Evolutionary conservation across 805 yeast species (phyloP), one percentile per base, ranked within the genome.

Genomic region (Ogataea methanolica): DNA sequence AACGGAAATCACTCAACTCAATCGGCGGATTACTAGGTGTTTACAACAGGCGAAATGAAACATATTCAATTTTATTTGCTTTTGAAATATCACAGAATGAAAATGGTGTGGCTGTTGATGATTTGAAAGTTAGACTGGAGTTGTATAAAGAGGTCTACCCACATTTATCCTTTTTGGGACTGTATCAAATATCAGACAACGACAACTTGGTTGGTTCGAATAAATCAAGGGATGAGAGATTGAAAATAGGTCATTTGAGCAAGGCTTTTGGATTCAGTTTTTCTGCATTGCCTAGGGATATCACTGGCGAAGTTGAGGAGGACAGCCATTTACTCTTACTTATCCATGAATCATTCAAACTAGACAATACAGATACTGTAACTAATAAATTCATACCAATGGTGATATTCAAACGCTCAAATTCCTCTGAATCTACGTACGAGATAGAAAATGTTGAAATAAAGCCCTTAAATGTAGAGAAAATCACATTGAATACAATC

Each of bases 131-230:
- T 4, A 48, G 51, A 16, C 31, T 60, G n/a, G 38, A 33, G 7
- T 44, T 61, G 14, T 45, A 61, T 11, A 41, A 47, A n/a, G 59
- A 61, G 40, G 50, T 60, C 5, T 59, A 63, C 36, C 47, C 60
- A 3, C 55, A 60, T 41, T 44, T 62, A 36, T 37, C 43, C 21
- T 45, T 62, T 9, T 50, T 62, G n/a, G 67, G 67, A 2, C 46
- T 59, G 22, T 62, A 58, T 45, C 34, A 40, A 3, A 48, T 54
- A 3, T 39, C 49, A 11, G 34, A 45, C 3, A 21, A 12, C n/a
- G 19, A 33, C n/a, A 17, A 22, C 3, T 26, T 26, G 31, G 31
- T 26, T 26, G 9, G 12, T 26, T 26, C 12, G 9, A 26, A 6
- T 15, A 6, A 21, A 9, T 21, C 26, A 37, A 7, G 23, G 6